Conservation (phyloP, 176 grass and related monocot species). For the Aegilops tauschii region DNA sequence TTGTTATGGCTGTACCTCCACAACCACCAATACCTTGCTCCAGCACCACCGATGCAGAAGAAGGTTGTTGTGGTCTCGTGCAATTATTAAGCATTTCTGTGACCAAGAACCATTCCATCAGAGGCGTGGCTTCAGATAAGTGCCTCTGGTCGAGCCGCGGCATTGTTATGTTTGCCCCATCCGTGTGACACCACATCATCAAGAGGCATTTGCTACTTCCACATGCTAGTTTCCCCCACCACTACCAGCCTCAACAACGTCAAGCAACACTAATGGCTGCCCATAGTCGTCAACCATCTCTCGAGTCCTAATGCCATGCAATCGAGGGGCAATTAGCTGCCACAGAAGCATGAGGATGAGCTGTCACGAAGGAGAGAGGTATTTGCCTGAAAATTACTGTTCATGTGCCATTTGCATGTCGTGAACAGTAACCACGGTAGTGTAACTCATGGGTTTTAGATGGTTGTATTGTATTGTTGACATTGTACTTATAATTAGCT, state of each 20-base stretch:
- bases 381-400: not conserved
- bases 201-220: not conserved
- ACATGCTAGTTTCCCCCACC: not conserved
- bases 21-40: not conserved
- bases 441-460: not conserved
- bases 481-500: not conserved
- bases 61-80: not conserved
- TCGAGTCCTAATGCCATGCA: not conserved
- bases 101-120: not conserved
- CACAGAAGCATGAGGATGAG: not conserved
- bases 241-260: not conserved
- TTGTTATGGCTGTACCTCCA: not conserved
- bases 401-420: not conserved
- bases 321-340: not conserved
- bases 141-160: not conserved
- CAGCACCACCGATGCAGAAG: not conserved
- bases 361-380: not conserved
- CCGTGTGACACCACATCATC: not conserved
- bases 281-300: not conserved
- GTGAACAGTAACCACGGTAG: not conserved
- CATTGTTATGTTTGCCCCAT: not conserved
- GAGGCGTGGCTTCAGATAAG: not conserved
- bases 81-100: not conserved
- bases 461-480: not conserved
- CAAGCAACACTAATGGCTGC: not conserved